Evolutionary conservation across 2,329 filamentous ascomycete genomes (phyloP), one percentile per base, ranked within the genome.

Genomic region (Ustilaginoidea virens): DNA sequence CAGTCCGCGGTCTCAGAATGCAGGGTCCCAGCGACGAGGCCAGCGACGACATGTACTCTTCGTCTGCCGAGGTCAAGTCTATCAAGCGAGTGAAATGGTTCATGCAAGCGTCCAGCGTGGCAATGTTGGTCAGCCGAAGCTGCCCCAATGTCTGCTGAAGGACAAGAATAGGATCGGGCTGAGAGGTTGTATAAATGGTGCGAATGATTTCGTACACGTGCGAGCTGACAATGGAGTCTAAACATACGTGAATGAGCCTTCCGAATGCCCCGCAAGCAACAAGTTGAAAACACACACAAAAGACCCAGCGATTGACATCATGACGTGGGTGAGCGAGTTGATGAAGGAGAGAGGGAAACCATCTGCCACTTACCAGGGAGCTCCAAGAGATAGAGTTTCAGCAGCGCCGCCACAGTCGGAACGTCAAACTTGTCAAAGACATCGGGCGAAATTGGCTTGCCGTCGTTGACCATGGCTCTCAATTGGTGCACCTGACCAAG

Each of bases 161-260:
- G 35, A 96, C 83, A 31, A 85, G 79, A 38, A 98, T 69, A 30
- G 72, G 69, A 33, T 92, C 82, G 23, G 79, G 69, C 26, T 79
- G 66, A 9, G 83, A 77, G 10, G 80, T 85, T 26, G 74, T 77
- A 60, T 98, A 98, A 39, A 98, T 92, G 2, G 85, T 96, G 58
- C 93, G 86, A 49, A 98, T 77, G 47, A 98, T 96, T 58, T 98
- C 92, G 53, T 98, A 98, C 33, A 98, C 85, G 51, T 96, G 87
- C 23, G 85, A 92, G 32, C 90, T 96, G 36, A 98, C 87, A 36
- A 98, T 68, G n/a, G 90, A 96, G 55, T 98, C 90, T 90, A 40
- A 7, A n/a, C n/a, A n/a, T n/a, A n/a, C n/a, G n/a, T n/a, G n/a
- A n/a, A n/a, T n/a, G n/a, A 11, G 18, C 13, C 11, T 26, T 12